phyloP scores from a whole-genome alignment of 2,329 filamentous ascomycete genomes.

The Neopestalotiopsis clavispora region DNA sequence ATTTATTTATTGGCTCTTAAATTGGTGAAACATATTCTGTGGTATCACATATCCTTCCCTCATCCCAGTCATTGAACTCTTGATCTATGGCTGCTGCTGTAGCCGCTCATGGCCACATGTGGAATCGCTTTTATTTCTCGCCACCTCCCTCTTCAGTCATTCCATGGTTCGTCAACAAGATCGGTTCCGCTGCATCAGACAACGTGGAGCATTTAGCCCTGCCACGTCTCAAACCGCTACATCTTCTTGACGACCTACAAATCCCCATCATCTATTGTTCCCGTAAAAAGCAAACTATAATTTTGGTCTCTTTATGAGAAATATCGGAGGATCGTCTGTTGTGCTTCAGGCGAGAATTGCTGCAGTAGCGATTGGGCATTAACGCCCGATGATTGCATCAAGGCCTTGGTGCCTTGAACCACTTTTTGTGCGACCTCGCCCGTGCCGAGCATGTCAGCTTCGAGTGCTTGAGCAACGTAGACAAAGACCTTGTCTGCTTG shows the following conservation, averaged over 20 bases:
- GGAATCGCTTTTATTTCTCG: not conserved
- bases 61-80: not conserved
- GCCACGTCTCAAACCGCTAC: not conserved
- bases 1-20: not conserved
- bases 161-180: not conserved
- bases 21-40: not conserved
- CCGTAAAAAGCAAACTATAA: not conserved
- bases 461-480: conserved; percentile 84
- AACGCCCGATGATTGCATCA: conserved; percentile 75
- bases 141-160: not conserved
- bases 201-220: not conserved
- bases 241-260: not conserved
- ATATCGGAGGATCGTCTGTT: conserved; percentile 78
- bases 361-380: conserved; percentile 78
- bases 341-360: conserved; percentile 78
- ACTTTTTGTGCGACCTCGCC: conserved; percentile 81
- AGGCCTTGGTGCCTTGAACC: conserved; percentile 75
- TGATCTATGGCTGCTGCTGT: not conserved
- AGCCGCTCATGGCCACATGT: not conserved
- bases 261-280: not conserved
- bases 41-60: conserved; percentile 1
- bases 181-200: not conserved
- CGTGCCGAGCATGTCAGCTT: conserved; percentile 81
- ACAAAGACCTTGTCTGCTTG: conserved; percentile 84
- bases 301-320: conserved; percentile 62